These are phyloP conservation scores for Rhododendron ovatum DNA, from an alignment of 148 eudicot genomes.

Conservation along the genomic window DNA sequence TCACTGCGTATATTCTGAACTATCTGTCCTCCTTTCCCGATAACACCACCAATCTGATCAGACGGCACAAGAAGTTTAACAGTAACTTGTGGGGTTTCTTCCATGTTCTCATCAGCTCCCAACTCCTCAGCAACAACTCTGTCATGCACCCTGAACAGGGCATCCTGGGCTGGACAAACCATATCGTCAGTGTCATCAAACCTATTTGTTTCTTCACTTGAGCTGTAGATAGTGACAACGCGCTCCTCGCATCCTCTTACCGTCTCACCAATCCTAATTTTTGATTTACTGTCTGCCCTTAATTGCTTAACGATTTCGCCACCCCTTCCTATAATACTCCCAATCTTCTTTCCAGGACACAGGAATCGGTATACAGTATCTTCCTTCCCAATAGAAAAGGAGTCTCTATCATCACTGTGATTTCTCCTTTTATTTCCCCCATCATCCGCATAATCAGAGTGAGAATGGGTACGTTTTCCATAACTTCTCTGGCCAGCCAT, in stretches of 20 bases:
- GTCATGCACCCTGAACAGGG: constrained; percentile 87
- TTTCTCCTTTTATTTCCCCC: constrained; percentile 76
- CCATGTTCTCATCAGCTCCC: constrained; percentile 48
- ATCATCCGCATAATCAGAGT: constrained; percentile 55
- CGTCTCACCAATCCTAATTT: constrained; percentile 89
- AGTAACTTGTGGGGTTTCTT: constrained; percentile 54
- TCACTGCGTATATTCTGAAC: constrained; percentile 84
- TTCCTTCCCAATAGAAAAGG: constrained; percentile 59
- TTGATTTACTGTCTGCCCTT: constrained; percentile 71
- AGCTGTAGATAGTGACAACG: constrained; percentile 76
- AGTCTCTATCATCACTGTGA: constrained; percentile 62
- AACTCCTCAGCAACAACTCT: constrained; percentile 76
- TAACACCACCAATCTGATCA: constrained; percentile 96
- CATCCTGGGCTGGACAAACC: constrained; percentile 87
- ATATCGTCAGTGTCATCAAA: constrained; percentile 55
- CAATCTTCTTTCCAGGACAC: constrained; percentile 86
- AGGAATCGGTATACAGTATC: constrained; percentile 91
- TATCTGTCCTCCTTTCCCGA: constrained; percentile 97
- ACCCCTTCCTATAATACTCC: constrained; percentile 96
- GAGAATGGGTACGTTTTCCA: constrained; percentile 76
- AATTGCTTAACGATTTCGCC: constrained; percentile 94
- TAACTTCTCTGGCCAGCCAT: constrained; percentile 91
- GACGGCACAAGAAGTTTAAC: constrained; percentile 81
- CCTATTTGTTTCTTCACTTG: constrained; percentile 70
- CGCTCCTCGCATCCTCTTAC: constrained; percentile 84